These are phyloP conservation scores for Carex myosuroides DNA, from an alignment of 176 grass and related monocot genomes.

Conservation along the genomic window DNA sequence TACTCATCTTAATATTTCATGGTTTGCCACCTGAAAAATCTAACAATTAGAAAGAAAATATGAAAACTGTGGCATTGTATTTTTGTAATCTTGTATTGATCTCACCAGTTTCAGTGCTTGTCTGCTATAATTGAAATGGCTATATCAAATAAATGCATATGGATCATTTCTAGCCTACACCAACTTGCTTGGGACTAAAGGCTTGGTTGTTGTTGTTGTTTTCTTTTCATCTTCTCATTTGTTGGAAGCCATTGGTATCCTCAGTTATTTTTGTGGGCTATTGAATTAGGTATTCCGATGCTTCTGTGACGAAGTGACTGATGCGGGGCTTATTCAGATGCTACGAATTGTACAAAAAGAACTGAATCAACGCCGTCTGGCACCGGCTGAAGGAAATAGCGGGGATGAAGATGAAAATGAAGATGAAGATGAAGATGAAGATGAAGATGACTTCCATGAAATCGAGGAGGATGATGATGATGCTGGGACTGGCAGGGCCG, in stretches of 20 bases:
- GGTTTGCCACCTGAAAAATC: neutral
- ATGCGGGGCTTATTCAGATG: slow-evolving; percentile 76
- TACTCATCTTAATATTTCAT: neutral
- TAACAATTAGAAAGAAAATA: slow-evolving; percentile 10
- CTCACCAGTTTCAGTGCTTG: neutral
- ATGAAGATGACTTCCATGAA: slow-evolving; percentile 62
- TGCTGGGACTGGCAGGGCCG: slow-evolving; percentile 19
- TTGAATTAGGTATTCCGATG: slow-evolving; percentile 59
- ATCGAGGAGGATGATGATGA: slow-evolving; percentile 42
- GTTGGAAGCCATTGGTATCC: neutral
- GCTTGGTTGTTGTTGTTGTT: no score
- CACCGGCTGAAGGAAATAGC: slow-evolving; percentile 30
- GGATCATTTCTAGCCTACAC: neutral
- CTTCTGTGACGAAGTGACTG: slow-evolving; percentile 73
- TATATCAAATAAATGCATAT: neutral
- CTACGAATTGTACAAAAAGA: slow-evolving; percentile 81
- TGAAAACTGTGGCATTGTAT: slow-evolving; percentile 7
- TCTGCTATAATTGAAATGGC: neutral
- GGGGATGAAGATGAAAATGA: slow-evolving; percentile 68
- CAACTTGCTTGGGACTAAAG: no score
- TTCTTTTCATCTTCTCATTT: neutral
- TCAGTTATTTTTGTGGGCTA: slow-evolving; percentile 12
- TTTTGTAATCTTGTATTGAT: neutral
- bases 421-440: slow-evolving; percentile 62
- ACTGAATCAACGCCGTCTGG: slow-evolving; percentile 41